Evolutionary conservation across 2,329 filamentous ascomycete species (phyloP).

Genomic region (Colletotrichum sp.): DNA sequence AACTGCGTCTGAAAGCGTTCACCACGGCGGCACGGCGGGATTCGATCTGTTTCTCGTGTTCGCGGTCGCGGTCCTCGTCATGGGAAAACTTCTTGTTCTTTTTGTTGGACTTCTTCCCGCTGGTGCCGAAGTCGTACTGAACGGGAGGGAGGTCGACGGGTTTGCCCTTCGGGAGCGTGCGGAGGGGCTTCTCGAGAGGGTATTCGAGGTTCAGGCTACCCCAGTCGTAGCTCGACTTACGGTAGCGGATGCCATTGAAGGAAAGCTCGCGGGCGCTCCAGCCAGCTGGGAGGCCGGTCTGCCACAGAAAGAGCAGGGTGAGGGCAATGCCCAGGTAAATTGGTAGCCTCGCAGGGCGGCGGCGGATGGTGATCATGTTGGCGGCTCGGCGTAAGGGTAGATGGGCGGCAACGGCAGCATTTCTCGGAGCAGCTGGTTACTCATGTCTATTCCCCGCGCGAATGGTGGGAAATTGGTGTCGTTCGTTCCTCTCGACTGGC

Average conservation of each 20-base stretch:
- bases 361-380: conserved; percentile 24
- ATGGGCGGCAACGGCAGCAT: conserved; percentile 15
- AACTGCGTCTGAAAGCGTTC: conserved; percentile 47
- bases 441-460: conserved; percentile 10
- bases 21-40: conserved; percentile 42
- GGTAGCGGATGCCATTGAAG: conserved; percentile 15
- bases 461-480: neutral
- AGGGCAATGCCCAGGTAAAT: conserved; percentile 17
- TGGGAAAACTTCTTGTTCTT: conserved; percentile 30
- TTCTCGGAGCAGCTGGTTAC: conserved; percentile 4
- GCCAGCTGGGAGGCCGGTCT: conserved; percentile 5
- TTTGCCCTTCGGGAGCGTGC: conserved; percentile 37
- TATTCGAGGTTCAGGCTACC: conserved; percentile 34
- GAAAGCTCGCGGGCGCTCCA: neutral
- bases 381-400: conserved; percentile 8
- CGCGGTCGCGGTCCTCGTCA: conserved; percentile 33
- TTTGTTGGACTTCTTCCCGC: conserved; percentile 7
- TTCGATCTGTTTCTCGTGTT: conserved; percentile 24
- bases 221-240: conserved; percentile 40
- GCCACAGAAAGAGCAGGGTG: conserved; percentile 8
- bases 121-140: conserved; percentile 33
- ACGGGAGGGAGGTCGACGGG: conserved; percentile 29
- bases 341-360: conserved; percentile 17
- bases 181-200: conserved; percentile 34
- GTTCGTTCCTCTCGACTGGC: neutral